Evolutionary conservation across 345 rosid species (phyloP).

Genomic region (Eucalyptus regnans): DNA sequence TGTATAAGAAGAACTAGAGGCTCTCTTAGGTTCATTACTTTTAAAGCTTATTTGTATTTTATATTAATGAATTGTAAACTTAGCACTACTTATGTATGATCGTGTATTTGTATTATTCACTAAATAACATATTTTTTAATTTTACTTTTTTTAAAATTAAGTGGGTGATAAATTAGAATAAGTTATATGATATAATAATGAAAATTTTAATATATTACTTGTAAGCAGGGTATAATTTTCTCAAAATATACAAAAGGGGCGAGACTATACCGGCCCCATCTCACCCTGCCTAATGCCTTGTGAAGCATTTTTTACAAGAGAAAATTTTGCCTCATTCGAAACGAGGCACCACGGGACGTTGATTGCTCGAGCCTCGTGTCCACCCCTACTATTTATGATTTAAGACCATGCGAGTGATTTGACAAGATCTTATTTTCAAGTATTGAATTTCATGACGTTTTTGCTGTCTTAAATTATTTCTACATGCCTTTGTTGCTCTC

Average conservation of each 20-base stretch:
- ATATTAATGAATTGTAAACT: not conserved
- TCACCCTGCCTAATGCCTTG: not conserved
- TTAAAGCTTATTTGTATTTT: not conserved
- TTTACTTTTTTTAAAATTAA: not conserved
- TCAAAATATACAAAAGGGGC: not conserved
- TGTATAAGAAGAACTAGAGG: not conserved
- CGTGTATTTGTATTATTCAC: not conserved
- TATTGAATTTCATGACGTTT: not conserved
- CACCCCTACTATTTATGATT: not conserved
- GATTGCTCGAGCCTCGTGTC: not conserved
- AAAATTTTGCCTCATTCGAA: not conserved
- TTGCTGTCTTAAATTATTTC: not conserved
- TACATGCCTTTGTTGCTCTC: not conserved
- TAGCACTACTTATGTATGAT: not conserved
- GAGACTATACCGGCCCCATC: rapidly evolving
- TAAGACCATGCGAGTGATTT: not conserved
- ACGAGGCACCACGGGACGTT: rapidly evolving
- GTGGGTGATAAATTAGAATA: not conserved
- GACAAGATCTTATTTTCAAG: not conserved
- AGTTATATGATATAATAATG: not conserved
- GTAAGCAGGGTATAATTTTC: not conserved
- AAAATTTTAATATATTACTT: not conserved
- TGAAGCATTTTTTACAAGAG: not conserved
- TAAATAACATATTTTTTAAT: not conserved
- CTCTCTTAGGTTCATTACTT: not conserved